phyloP scores from a whole-genome alignment of 768 basidiomycete species.

The Podaxis pistillaris region DNA sequence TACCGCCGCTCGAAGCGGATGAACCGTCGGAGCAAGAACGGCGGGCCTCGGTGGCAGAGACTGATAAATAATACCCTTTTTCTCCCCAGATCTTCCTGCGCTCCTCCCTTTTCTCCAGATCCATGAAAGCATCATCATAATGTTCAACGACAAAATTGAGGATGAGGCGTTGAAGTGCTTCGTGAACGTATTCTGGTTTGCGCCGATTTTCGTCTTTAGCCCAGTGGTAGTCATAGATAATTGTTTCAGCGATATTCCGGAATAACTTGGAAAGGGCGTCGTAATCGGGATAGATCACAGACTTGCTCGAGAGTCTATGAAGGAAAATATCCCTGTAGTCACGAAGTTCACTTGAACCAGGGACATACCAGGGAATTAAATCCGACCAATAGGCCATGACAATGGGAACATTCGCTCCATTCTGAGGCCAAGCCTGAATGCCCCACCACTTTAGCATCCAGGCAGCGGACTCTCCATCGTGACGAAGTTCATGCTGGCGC shows the following conservation, averaged over 20 bases:
- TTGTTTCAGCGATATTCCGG: not conserved
- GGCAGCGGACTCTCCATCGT: slow-evolving; percentile 11
- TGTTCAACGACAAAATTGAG: slow-evolving; percentile 15
- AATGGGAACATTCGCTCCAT: not conserved
- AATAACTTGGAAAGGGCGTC: not conserved
- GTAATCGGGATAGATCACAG: slow-evolving; percentile 9
- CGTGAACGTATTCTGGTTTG: slow-evolving; percentile 13
- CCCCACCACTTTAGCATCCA: slow-evolving; percentile 13
- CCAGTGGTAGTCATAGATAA: slow-evolving; percentile 5
- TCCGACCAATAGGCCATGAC: not conserved
- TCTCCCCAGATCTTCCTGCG: not conserved
- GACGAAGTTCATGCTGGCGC: slow-evolving; percentile 8
- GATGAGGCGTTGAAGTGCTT: slow-evolving; percentile 14
- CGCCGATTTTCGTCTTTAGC: not conserved
- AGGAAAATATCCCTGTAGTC: not conserved
- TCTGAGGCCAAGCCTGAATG: not conserved
- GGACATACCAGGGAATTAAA: too few species aligned
- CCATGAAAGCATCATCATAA: slow-evolving; percentile 8
- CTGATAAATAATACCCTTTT: not conserved
- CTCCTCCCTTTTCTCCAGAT: not conserved
- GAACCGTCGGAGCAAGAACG: not conserved
- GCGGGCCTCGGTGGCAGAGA: too few species aligned
- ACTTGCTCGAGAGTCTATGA: not conserved
- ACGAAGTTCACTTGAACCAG: too few species aligned
- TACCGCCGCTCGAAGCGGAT: not conserved